Conservation (phyloP, 805 yeast species). For the Candida patagonica region DNA sequence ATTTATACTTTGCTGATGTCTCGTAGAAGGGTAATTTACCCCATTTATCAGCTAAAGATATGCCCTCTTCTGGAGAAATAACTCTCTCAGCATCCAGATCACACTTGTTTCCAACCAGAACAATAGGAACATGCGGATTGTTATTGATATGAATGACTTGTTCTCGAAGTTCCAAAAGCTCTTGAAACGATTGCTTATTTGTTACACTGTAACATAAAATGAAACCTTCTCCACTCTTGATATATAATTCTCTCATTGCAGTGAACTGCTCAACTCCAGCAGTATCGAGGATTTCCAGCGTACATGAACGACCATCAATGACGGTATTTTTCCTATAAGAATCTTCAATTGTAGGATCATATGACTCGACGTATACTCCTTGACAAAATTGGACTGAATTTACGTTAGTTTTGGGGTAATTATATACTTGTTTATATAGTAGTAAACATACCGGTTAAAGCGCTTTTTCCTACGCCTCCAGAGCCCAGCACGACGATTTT, state of each 20-base stretch:
- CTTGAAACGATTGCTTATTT: conserved; percentile 65
- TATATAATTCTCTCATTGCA: conserved; percentile 73
- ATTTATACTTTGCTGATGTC: conserved; percentile 83
- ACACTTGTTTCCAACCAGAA: conserved; percentile 83
- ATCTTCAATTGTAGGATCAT: conserved; percentile 96
- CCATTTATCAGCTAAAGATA: conserved; percentile 75
- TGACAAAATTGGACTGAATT: conserved; percentile 70
- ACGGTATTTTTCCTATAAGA: conserved; percentile 84
- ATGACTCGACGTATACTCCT: conserved; percentile 79
- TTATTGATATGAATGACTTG: conserved; percentile 82
- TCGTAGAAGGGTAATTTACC: conserved; percentile 88
- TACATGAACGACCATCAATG: conserved; percentile 80
- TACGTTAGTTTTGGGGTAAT: not conserved
- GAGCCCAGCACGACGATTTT: conserved; percentile 90
- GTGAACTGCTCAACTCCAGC: conserved; percentile 95
- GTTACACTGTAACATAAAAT: conserved; percentile 79
- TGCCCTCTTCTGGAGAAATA: conserved; percentile 74
- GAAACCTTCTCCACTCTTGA: conserved; percentile 82
- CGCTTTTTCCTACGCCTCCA: conserved; percentile 96
- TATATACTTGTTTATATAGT: not conserved
- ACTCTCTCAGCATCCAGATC: conserved; percentile 70
- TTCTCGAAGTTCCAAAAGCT: conserved; percentile 67
- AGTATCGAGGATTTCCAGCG: conserved; percentile 81
- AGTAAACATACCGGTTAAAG: conserved; percentile 43
- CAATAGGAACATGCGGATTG: conserved; percentile 68